Base-by-base conservation (phyloP, 805 yeast genomes). In the Kluyveromyces siamensis region DNA sequence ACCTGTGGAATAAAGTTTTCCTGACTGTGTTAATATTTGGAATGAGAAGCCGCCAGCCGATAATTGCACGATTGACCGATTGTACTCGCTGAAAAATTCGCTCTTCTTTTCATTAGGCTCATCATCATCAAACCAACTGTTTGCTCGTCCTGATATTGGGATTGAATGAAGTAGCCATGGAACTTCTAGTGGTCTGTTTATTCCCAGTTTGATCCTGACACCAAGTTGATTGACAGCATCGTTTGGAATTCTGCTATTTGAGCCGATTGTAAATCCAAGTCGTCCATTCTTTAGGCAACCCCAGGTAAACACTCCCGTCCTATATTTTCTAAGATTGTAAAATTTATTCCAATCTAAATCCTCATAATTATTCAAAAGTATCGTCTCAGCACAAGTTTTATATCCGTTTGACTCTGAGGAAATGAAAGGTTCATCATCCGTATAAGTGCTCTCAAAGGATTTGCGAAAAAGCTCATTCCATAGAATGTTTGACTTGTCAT, bases 1-100 rank as follows among this genome's bases (percentile, higher is more conserved):
- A 0, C 84, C 87, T 6, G 84, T 76, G 33, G 71, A 71, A 60
- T 71, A 83, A 6, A 84, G 58, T 6, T 73, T 67, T 0, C 90
- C 89, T 1, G 71, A 62, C 27, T 71, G 70, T 0, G 84, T 75
- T 36, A 84, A 65, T 2, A 84, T 66, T 45, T 80, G 79, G 51
- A 81, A 79, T 4, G 81, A 74, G 57, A 73, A 83, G 1, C 91
- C 91, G 30, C 84, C 84, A 8, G 81, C 80, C 21, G 76, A 69
- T 1, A 83, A 67, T 53, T 60, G 62, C 16, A 54, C 51, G 14
- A 63, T 56, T 1, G 56, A 49, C 33, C 50, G 45, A 25, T 55
- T 58, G 25, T 58, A 58, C 2, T 42, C 27, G 9, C 27, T 27
- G 17, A 43, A 19, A 10, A 43, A 16, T 11, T 14, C 19, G 36